phyloP scores from a whole-genome alignment of 2,329 filamentous ascomycete species.

The Penicillium sclerotiorum region DNA sequence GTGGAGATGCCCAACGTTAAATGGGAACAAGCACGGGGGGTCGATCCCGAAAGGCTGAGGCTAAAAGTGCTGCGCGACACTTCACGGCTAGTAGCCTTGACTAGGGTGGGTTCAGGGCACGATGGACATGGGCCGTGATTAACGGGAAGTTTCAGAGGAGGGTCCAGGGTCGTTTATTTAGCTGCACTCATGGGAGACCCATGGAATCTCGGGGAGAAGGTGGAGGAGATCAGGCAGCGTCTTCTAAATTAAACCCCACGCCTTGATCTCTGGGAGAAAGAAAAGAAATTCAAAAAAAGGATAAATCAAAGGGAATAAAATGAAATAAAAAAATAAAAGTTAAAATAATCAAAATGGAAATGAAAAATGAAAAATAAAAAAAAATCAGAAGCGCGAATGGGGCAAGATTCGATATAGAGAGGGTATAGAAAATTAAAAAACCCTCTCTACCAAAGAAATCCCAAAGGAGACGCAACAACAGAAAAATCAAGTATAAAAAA shows the following conservation, averaged over 20 bases:
- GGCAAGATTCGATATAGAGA: too few relatives aligned
- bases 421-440: too few relatives aligned
- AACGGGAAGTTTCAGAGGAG: constrained; percentile 33
- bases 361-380: constrained; percentile 14
- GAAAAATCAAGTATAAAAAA: too few relatives aligned
- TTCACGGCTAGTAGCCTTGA: constrained; percentile 18
- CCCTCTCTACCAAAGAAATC: too few relatives aligned
- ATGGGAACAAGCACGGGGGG: constrained; percentile 16
- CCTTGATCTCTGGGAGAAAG: constrained; percentile 8
- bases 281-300: constrained; percentile 12
- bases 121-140: constrained; percentile 14
- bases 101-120: constrained; percentile 30
- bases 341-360: constrained; percentile 18
- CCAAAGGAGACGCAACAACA: too few relatives aligned
- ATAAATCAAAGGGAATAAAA: constrained; percentile 8
- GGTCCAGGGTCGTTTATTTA: constrained; percentile 46
- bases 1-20: constrained; percentile 19
- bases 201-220: constrained; percentile 16
- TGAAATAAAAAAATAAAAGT: constrained; percentile 7
- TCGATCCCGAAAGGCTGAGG: constrained; percentile 27
- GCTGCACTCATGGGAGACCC: constrained; percentile 33
- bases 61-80: constrained; percentile 29
- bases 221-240: constrained; percentile 1
- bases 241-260: constrained; percentile 14
- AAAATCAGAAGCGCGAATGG: too few relatives aligned